Evolutionary conservation across 371 early-diverging fungal genomes (phyloP), one percentile per base, ranked within the genome.

Genomic region (Mucor circinelloides): DNA sequence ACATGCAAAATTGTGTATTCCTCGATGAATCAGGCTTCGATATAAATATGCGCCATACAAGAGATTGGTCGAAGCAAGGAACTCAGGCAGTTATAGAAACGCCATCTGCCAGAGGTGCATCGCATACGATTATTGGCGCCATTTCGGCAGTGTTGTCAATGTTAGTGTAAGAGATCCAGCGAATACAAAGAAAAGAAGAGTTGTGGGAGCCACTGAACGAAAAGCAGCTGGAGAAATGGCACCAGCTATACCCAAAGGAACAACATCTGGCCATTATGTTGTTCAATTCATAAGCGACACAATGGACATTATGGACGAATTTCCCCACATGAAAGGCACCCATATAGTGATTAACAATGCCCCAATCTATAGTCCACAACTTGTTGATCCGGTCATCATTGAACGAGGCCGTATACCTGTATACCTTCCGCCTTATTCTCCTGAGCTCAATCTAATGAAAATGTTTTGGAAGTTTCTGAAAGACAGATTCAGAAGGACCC

Each of bases 371-470:
- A 30, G 8, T 19, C 7, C 59, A 21, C 32, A 52, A 3, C 25
- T 56, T 56, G 46, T 68, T 27, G 61, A 68, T 23, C 58, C 32
- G 30, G 44, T 56, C 27, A 60, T 67, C 55, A 30, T 61, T 32
- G 42, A 44, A 19, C 42, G 56, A 21, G 61, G 61, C 6, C 61
- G 28, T 66, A 54, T 52, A 21, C 60, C 60, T 54, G 15, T 60
- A 42, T 64, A 54, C 59, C 28, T 63, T 25, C 58, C 64, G 52
- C 60, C 40, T 60, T 69, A 64, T 27, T 69, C 55, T 25, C 60
- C 60, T 69, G 59, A 63, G 28, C 46, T 55, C 55, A 61, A 68
- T 62, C 58, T 63, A 23, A 62, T 68, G 8, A 27, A 67, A 21
- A 31, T 55, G 25, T 44, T 57, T 32, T 55, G 52, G 55, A 60